A percentile compares a stretch with the other conserved stretches of the same genome.
Evolutionary conservation across 2,329 filamentous ascomycete species (phyloP).

Genomic region (Colletotrichum cordylinicola): DNA sequence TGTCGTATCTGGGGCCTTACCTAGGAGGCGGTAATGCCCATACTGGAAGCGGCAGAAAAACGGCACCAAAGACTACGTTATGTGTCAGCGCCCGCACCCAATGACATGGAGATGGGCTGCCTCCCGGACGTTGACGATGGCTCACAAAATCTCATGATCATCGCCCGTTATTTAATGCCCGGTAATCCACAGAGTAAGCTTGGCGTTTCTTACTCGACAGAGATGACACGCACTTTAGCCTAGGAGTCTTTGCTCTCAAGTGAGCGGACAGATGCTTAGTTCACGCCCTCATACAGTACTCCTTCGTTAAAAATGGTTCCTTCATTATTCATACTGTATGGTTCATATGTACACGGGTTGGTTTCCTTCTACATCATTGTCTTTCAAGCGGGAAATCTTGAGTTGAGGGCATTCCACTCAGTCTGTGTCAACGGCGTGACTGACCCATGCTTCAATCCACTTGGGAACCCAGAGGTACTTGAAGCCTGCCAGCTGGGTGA

Average conservation of each 20-base stretch:
- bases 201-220: not conserved
- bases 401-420: constrained; percentile 40
- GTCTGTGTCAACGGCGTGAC: constrained; percentile 47
- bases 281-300: not conserved
- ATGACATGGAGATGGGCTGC: not conserved
- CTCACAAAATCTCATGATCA: not conserved
- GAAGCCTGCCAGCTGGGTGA: constrained; percentile 42
- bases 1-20: not conserved
- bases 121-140: not conserved
- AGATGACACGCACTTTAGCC: not conserved
- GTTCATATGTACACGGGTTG: not conserved
- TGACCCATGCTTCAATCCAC: constrained; percentile 52
- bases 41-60: not conserved
- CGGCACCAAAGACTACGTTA: not conserved
- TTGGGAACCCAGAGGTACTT: constrained; percentile 42
- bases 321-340: not conserved
- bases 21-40: not conserved
- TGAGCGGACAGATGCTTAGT: not conserved
- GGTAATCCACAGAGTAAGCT: not conserved
- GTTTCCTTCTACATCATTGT: not conserved
- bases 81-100: not conserved
- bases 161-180: not conserved
- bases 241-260: not conserved
- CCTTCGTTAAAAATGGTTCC: not conserved
- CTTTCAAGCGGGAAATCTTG: not conserved